Percentiles rank a stretch among this genome's conserved stretches.
Conservation (phyloP, 177 flowering plant genomes). For the Vitis hybrid region DNA sequence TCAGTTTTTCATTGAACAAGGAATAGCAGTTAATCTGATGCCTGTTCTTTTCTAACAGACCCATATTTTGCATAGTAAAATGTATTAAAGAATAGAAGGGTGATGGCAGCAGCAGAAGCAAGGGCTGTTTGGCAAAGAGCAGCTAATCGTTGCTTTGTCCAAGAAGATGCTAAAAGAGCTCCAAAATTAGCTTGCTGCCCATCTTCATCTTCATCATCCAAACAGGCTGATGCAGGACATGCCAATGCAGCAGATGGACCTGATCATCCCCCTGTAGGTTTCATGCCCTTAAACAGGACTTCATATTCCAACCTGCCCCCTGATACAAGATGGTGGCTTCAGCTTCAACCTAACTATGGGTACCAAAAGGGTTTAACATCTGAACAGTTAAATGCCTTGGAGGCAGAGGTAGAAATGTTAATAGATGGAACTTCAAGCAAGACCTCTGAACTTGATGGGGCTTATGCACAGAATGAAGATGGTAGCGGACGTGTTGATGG, state of each 20-base stretch:
- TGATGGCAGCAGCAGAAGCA: slow-evolving; percentile 96
- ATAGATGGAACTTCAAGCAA: slow-evolving; percentile 20
- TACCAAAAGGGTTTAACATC: slow-evolving; percentile 42
- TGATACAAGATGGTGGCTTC: slow-evolving; percentile 76
- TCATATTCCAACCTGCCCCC: slow-evolving; percentile 40
- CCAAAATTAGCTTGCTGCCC: slow-evolving; percentile 82
- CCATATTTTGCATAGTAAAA: slow-evolving; percentile 17
- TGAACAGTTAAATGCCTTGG: slow-evolving; percentile 48
- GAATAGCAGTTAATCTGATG: not conserved
- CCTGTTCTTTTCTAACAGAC: not conserved
- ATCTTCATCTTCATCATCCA: slow-evolving; percentile 55
- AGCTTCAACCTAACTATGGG: slow-evolving; percentile 51
- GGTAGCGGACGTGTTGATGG: slow-evolving; percentile 3
- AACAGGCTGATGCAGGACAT: slow-evolving; percentile 47
- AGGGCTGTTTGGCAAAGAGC: slow-evolving; percentile 93
- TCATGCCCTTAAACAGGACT: slow-evolving; percentile 50
- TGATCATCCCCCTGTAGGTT: slow-evolving; percentile 34
- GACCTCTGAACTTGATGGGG: slow-evolving; percentile 20
- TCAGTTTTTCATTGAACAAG: no score
- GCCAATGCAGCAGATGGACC: slow-evolving; percentile 31
- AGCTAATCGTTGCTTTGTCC: slow-evolving; percentile 88
- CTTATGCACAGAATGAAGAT: slow-evolving; percentile 11
- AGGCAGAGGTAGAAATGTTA: slow-evolving; percentile 32
- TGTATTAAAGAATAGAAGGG: slow-evolving; percentile 19
- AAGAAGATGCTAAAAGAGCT: slow-evolving; percentile 98